These are phyloP conservation scores for Discostella stelligeroides DNA, from an alignment of 108 stramenopile genomes.

Conservation along the genomic window DNA sequence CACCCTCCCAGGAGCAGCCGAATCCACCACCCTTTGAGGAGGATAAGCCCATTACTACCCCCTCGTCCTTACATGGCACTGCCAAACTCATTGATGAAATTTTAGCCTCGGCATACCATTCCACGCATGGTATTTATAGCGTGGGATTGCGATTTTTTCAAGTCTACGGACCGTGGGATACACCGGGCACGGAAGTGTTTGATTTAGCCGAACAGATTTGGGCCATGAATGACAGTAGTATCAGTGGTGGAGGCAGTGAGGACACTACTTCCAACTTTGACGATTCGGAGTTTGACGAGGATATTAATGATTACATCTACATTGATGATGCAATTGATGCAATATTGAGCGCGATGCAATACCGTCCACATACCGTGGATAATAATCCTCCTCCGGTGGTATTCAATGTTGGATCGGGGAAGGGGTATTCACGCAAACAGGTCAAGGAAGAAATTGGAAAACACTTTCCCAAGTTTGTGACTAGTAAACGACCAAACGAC, in stretches of 20 bases:
- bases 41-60: conserved; percentile 65
- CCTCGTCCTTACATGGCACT: conserved; percentile 67
- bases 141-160: conserved; percentile 86
- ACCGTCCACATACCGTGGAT: conserved; percentile 30
- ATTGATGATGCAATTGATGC: conserved; percentile 92
- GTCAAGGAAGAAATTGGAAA: conserved; percentile 49
- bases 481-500: background rate
- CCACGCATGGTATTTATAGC: conserved; percentile 68
- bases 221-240: conserved; percentile 20
- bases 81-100: conserved; percentile 82
- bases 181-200: conserved; percentile 71
- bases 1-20: background rate
- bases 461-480: conserved; percentile 45
- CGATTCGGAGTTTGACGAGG: conserved; percentile 11
- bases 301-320: conserved; percentile 77
- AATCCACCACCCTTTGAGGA: conserved; percentile 63
- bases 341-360: conserved; percentile 82
- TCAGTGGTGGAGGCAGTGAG: background rate
- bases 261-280: background rate
- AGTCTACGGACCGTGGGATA: conserved; percentile 88
- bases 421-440: conserved; percentile 52
- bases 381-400: conserved; percentile 55
- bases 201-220: conserved; percentile 79
- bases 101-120: conserved; percentile 73
- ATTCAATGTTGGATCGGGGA: conserved; percentile 78